A percentile compares a stretch with the other conserved stretches of the same genome.
Conservation (phyloP, 2,329 filamentous ascomycete species). For the Xenoacremonium recifei region DNA sequence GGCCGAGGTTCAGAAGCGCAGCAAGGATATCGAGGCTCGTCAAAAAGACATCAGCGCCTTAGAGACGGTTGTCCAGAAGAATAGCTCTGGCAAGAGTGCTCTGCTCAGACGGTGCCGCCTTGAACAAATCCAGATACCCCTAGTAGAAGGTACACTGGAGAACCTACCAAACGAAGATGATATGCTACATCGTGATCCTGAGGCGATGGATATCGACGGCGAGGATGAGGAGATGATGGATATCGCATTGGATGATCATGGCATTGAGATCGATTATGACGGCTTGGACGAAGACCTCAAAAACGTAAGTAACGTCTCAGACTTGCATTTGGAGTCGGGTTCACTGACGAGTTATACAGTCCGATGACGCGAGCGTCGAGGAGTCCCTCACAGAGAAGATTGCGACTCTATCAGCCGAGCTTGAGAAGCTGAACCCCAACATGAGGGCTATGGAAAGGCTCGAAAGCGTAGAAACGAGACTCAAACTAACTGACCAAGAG, state of each 20-base stretch:
- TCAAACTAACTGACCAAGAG: conserved; percentile 82
- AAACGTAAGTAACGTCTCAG: conserved; percentile 52
- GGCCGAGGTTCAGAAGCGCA: conserved; percentile 77
- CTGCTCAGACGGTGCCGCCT: conserved; percentile 87
- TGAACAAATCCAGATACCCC: conserved; percentile 85
- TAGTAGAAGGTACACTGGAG: conserved; percentile 75
- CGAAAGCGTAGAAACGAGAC: conserved; percentile 77
- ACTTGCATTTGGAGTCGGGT: neutral
- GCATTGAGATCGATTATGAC: conserved; percentile 86
- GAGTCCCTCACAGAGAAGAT: conserved; percentile 77
- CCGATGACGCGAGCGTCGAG: conserved; percentile 69
- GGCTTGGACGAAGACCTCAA: conserved; percentile 79
- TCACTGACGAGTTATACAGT: conserved; percentile 47
- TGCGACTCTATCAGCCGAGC: conserved; percentile 67
- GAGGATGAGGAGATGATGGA: conserved; percentile 60
- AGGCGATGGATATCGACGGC: conserved; percentile 88
- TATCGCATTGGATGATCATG: conserved; percentile 79
- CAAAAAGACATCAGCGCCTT: conserved; percentile 73
- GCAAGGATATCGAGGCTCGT: conserved; percentile 73
- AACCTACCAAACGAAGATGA: conserved; percentile 84
- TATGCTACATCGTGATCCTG: conserved; percentile 71
- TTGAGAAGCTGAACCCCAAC: conserved; percentile 95
- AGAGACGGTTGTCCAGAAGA: conserved; percentile 85
- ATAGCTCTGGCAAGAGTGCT: conserved; percentile 79
- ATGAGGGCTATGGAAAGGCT: conserved; percentile 93